Conservation (phyloP, 257 asterid genomes). For the Solanum habrochaites region DNA sequence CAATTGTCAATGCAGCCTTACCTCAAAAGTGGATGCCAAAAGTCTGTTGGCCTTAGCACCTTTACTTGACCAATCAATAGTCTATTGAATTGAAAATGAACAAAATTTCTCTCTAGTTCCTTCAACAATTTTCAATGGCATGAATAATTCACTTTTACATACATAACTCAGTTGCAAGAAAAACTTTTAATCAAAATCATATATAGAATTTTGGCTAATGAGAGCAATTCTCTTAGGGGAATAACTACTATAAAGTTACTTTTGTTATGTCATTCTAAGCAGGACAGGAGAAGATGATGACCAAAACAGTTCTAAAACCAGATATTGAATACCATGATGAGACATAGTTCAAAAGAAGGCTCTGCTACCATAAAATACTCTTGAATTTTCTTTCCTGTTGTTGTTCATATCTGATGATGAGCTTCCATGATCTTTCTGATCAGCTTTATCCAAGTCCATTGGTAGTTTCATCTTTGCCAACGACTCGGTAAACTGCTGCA, state of each 20-base stretch:
- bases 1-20: neutral
- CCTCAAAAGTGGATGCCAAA: neutral
- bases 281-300: neutral
- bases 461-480: constrained; percentile 72
- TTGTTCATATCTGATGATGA: constrained; percentile 16
- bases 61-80: neutral
- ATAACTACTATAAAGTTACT: neutral
- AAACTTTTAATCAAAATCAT: neutral
- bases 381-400: constrained; percentile 34
- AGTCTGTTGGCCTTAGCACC: neutral
- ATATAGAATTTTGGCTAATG: neutral
- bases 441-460: constrained; percentile 31
- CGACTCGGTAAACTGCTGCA: constrained; percentile 71
- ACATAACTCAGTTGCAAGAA: neutral
- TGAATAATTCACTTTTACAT: neutral
- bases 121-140: neutral
- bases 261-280: neutral
- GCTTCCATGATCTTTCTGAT: neutral
- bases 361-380: constrained; percentile 79
- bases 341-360: constrained; percentile 42
- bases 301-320: neutral
- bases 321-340: neutral
- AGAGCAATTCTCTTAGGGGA: neutral
- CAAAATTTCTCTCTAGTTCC: neutral
- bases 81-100: neutral